A percentile compares a stretch with the other conserved stretches of the same genome.
Conservation (phyloP, 2,329 filamentous ascomycete genomes). For the Fonsecaea pugnacius region DNA sequence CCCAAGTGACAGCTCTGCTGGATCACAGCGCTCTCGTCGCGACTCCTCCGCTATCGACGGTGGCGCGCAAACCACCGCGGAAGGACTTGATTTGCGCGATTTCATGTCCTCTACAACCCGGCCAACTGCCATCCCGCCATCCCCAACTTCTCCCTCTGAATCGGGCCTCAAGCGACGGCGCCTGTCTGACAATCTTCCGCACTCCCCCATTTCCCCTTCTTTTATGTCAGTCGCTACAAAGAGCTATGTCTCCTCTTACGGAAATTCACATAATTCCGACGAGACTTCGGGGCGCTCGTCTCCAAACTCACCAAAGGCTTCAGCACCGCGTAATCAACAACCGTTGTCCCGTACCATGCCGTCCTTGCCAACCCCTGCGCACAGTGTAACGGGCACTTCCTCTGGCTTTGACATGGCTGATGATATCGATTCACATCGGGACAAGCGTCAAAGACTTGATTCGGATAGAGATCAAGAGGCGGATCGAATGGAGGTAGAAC, state of each 20-base stretch:
- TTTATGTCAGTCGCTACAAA: slow-evolving; percentile 57
- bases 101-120: slow-evolving; percentile 35
- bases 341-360: slow-evolving; percentile 45
- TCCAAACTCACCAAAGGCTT: slow-evolving; percentile 45
- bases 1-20: slow-evolving; percentile 12
- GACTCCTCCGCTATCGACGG: slow-evolving; percentile 17
- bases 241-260: slow-evolving; percentile 54
- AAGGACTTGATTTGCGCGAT: slow-evolving; percentile 22
- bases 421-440: slow-evolving; percentile 36
- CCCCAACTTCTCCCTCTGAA: slow-evolving; percentile 49
- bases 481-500: slow-evolving; percentile 34
- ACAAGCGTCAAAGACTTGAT: slow-evolving; percentile 35
- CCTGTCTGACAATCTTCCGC: slow-evolving; percentile 30
- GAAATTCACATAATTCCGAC: slow-evolving; percentile 46
- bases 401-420: slow-evolving; percentile 45
- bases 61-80: slow-evolving; percentile 23
- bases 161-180: slow-evolving; percentile 44
- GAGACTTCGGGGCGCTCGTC: slow-evolving; percentile 45
- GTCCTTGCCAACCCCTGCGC: slow-evolving; percentile 53
- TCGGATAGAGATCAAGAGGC: slow-evolving; percentile 17
- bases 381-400: slow-evolving; percentile 47
- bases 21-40: not conserved
- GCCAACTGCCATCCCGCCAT: slow-evolving; percentile 47
- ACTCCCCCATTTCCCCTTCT: slow-evolving; percentile 46
- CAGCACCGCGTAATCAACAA: slow-evolving; percentile 50